These are phyloP conservation scores for Neurospora intermedia DNA, from an alignment of 495 filamentous ascomycete species.

Conservation along the genomic window DNA sequence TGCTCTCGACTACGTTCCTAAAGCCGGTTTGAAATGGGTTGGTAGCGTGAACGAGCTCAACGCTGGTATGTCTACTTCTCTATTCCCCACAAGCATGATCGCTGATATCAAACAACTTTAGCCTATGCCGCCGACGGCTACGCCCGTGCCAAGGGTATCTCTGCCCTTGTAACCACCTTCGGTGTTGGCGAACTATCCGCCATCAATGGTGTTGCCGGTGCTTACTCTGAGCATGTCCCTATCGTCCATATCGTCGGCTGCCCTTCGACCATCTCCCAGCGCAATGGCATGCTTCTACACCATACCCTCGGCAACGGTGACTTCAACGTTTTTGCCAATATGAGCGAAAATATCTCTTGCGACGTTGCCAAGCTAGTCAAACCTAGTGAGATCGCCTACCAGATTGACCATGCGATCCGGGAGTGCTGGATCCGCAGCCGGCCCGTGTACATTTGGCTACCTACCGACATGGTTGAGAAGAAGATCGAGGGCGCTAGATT, in stretches of 20 bases:
- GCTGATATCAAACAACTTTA: constrained; percentile 8
- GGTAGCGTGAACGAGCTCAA: constrained; percentile 77
- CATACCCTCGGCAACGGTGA: constrained; percentile 91
- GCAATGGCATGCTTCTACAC: constrained; percentile 63
- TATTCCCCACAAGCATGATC: not conserved
- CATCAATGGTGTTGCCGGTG: constrained; percentile 60
- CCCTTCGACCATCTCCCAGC: constrained; percentile 49
- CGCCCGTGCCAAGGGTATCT: constrained; percentile 60
- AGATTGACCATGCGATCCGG: constrained; percentile 71
- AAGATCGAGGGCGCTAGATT: constrained; percentile 67
- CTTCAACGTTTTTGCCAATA: constrained; percentile 74
- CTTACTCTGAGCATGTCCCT: constrained; percentile 65
- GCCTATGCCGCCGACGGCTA: constrained; percentile 77
- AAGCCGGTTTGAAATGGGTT: constrained; percentile 58
- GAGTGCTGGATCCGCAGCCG: constrained; percentile 67
- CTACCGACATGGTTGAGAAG: constrained; percentile 73
- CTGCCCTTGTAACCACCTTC: constrained; percentile 67
- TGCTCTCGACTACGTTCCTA: constrained; percentile 54
- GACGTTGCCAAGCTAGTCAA: constrained; percentile 59
- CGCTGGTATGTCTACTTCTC: constrained; percentile 38
- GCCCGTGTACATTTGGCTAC: constrained; percentile 78
- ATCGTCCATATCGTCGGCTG: constrained; percentile 76
- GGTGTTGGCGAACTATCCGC: constrained; percentile 73
- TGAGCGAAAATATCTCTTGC: constrained; percentile 64
- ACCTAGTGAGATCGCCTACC: constrained; percentile 52